Conservation (phyloP, 1,139 yeast species). For the Taiozyma sp. region DNA sequence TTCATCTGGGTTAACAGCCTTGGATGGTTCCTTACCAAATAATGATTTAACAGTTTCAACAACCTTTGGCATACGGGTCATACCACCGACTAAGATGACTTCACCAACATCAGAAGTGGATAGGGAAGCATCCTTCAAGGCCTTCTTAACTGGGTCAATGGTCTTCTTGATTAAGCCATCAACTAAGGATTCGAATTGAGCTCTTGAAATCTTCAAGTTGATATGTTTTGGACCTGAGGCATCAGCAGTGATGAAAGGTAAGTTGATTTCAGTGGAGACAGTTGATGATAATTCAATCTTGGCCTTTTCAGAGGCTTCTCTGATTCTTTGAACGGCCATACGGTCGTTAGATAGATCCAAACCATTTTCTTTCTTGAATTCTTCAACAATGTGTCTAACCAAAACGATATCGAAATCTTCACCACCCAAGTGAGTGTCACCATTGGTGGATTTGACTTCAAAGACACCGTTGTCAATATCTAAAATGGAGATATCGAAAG, state of each 20-base stretch:
- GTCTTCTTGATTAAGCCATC: slow-evolving; percentile 92
- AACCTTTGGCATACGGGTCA: slow-evolving; percentile 99
- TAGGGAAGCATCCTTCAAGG: slow-evolving; percentile 92
- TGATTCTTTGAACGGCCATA: slow-evolving; percentile 98
- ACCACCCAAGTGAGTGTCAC: slow-evolving; percentile 99
- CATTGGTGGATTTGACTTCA: slow-evolving; percentile 97
- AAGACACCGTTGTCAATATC: slow-evolving; percentile 96
- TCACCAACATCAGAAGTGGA: slow-evolving; percentile 85
- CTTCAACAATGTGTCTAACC: slow-evolving; percentile 85
- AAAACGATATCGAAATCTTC: slow-evolving; percentile 89
- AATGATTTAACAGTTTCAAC: slow-evolving; percentile 90
- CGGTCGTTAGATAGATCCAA: slow-evolving; percentile 87
- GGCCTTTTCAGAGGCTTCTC: slow-evolving; percentile 99
- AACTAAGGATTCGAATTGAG: slow-evolving; percentile 89
- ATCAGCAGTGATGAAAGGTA: slow-evolving; percentile 78
- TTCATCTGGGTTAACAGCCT: slow-evolving; percentile 99
- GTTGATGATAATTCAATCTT: slow-evolving; percentile 97
- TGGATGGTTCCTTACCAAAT: slow-evolving; percentile 95
- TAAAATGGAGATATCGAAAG: slow-evolving; percentile 93
- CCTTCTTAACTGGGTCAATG: slow-evolving; percentile 96
- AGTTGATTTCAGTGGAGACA: slow-evolving; percentile 88
- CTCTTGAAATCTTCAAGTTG: slow-evolving; percentile 87
- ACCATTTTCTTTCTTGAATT: slow-evolving; percentile 91
- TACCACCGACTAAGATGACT: slow-evolving; percentile 98
- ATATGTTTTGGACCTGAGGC: slow-evolving; percentile 98